phyloP scores from a whole-genome alignment of 306 rosid species.

The Prunus mongolica region DNA sequence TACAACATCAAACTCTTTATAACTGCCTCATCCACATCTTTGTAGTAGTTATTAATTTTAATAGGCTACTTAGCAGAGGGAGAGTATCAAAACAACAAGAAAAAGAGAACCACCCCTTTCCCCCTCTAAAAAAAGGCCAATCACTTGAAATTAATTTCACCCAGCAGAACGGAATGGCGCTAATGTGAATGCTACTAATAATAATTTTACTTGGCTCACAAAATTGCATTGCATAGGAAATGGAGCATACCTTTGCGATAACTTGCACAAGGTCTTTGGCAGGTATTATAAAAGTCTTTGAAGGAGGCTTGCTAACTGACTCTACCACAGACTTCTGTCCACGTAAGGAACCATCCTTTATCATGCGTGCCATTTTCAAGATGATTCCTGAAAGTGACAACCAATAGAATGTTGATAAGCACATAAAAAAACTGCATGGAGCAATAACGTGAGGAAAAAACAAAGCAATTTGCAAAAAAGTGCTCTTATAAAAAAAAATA shows the following conservation, averaged over 20 bases:
- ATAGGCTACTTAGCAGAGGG: background rate
- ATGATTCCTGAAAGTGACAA: conserved; percentile 54
- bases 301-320: conserved; percentile 57
- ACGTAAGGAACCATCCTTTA: conserved; percentile 60
- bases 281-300: conserved; percentile 65
- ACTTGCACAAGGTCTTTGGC: conserved; percentile 88
- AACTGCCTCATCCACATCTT: background rate
- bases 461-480: background rate
- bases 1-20: background rate
- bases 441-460: background rate
- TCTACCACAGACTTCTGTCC: conserved; percentile 67
- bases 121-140: conserved; percentile 5
- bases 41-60: background rate
- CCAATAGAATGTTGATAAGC: conserved; percentile 15
- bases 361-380: conserved; percentile 82
- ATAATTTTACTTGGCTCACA: background rate
- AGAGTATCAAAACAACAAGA: background rate
- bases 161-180: background rate
- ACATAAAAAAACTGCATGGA: background rate
- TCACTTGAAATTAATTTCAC: background rate
- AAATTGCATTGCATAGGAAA: conserved; percentile 15
- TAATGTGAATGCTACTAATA: background rate
- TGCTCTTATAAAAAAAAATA: background rate
- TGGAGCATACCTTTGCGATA: conserved; percentile 69
- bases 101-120: background rate